Percentiles rank a stretch among this genome's conserved stretches.
Conservation (phyloP, 352 stramenopile genomes). For the Globisporangium iwayamae region DNA sequence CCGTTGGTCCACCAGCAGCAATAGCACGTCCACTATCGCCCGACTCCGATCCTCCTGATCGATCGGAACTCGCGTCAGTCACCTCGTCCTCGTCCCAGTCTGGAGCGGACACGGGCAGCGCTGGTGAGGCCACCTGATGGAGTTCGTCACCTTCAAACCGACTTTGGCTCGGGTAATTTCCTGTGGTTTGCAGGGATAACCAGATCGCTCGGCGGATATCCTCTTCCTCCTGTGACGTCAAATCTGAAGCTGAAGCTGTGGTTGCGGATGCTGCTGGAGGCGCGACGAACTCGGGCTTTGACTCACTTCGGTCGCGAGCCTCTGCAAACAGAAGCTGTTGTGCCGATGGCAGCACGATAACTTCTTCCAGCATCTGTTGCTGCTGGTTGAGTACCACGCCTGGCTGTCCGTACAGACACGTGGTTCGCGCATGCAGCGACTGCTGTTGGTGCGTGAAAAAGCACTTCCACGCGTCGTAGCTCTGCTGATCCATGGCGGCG, state of each 20-base stretch:
- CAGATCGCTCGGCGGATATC: constrained; percentile 52
- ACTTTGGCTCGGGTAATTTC: background rate
- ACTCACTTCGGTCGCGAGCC: constrained; percentile 1
- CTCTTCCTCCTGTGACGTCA: constrained; percentile 37
- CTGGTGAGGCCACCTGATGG: constrained; percentile 14
- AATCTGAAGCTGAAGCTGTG: background rate
- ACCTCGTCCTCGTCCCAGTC: constrained; percentile 36
- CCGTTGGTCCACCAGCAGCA: background rate
- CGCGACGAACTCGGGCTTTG: background rate
- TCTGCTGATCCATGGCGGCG: constrained; percentile 40
- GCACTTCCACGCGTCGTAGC: constrained; percentile 48
- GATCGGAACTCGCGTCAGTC: background rate
- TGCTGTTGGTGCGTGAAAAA: constrained; percentile 65
- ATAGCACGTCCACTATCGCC: constrained; percentile 10
- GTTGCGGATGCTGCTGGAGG: background rate
- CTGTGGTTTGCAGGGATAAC: constrained; percentile 42
- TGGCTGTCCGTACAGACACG: constrained; percentile 3
- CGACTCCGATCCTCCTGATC: background rate
- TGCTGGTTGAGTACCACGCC: background rate
- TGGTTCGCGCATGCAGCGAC: constrained; percentile 11
- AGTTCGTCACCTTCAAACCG: background rate
- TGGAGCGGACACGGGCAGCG: constrained; percentile 37
- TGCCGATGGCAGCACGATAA: background rate
- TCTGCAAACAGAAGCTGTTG: background rate
- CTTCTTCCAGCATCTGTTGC: background rate